Evolutionary conservation across 2,329 filamentous ascomycete genomes (phyloP).

Genomic region (Orbilia quercus): DNA sequence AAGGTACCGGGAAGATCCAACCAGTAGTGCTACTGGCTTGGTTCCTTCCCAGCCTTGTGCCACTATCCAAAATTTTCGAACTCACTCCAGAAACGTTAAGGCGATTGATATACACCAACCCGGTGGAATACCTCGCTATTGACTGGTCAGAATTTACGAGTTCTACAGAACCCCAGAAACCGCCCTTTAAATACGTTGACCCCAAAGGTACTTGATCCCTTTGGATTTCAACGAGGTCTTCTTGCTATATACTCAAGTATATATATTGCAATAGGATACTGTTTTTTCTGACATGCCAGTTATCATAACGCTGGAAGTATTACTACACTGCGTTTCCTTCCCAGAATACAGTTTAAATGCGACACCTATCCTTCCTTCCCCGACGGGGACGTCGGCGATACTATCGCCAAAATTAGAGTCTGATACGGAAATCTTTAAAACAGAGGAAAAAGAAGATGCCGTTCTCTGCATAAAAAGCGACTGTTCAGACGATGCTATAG

Average conservation of each 20-base stretch:
- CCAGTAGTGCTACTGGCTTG: constrained; percentile 21
- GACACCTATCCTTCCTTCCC: constrained; percentile 8
- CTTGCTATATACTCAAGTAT: background rate
- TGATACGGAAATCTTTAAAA: background rate
- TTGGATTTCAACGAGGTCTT: background rate
- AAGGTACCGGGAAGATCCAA: constrained; percentile 18
- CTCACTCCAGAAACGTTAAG: constrained; percentile 2
- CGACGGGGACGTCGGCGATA: background rate
- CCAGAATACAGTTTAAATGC: background rate
- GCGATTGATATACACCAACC: constrained; percentile 7
- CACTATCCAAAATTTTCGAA: constrained; percentile 21
- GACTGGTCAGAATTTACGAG: background rate
- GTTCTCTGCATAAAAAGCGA: constrained; percentile 10
- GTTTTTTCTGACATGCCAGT: constrained; percentile 31
- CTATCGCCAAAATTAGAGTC: background rate
- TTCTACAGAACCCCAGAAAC: constrained; percentile 5
- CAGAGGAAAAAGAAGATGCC: constrained; percentile 1
- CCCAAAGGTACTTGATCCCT: constrained; percentile 21
- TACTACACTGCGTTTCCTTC: constrained; percentile 7
- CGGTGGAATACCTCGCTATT: constrained; percentile 6
- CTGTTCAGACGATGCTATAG: background rate
- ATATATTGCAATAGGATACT: constrained; percentile 2
- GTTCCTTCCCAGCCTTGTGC: constrained; percentile 23
- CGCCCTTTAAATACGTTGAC: constrained; percentile 27
- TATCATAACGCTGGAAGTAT: constrained; percentile 26